Evolutionary conservation across 2,329 filamentous ascomycete genomes (phyloP), one percentile per base, ranked within the genome.

Genomic region (Ascochyta koolunga): DNA sequence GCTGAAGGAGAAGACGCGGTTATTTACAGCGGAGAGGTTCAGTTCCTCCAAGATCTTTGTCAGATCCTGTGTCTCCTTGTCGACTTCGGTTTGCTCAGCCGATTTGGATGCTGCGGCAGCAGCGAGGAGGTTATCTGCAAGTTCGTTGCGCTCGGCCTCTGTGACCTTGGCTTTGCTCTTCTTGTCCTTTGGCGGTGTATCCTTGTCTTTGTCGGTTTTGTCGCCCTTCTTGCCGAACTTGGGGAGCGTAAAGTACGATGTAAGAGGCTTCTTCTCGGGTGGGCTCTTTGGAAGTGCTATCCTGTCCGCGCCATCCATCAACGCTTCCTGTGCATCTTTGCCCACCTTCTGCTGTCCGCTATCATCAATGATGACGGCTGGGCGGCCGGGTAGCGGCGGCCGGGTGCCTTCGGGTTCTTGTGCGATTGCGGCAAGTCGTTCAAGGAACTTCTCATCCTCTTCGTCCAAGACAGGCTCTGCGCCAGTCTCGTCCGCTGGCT

Each of bases 1-100:
- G n/a, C 90, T 90, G 52, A 96, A 83, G 11, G 88, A 88, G 74
- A 97, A 90, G 56, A 90, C 90, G 53, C 87, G 88, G 78, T 96
- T 95, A 79, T 96, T 93, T 61, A 89, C 84, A 5, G 90, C 89
- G 5, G 89, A 85, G 27, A 96, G 85, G 69, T 96, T 93, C 57
- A 99, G 83, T 38, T 90, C 85, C 68, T 96, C 89, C 24, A 99
- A 87, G 19, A 96, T 86, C 25, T 85, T 82, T 33, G 85, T 85
- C 55, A 98, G 85, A 65, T 97, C 95, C 49, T 85, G 80, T 57
- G 87, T 80, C 67, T 91, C 86, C 63, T 83, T 79, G 54, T 82
- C 72, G 24, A 65, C 70, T 50, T 77, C 76, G 42, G 75, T 68
- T 16, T 69, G 58, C 18, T 75, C 68, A 16, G 68, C 61, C 3